A percentile compares a stretch with the other conserved stretches of the same genome.
These are phyloP conservation scores for Chrysanthemum lavandulifolium DNA, from an alignment of 129 eudicot genomes.

Conservation along the genomic window DNA sequence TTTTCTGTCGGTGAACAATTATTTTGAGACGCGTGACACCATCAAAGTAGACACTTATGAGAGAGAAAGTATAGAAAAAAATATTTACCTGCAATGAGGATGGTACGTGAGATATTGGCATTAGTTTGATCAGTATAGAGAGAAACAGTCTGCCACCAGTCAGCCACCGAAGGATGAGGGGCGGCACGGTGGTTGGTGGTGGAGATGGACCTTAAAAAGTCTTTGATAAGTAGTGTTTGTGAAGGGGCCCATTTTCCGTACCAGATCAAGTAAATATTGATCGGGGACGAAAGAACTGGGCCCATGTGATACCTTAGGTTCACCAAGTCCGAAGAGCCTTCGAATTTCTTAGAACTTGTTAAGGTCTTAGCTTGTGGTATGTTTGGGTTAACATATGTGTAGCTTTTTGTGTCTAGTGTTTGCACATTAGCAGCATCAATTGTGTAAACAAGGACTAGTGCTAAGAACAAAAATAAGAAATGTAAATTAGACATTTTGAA, in stretches of 20 bases:
- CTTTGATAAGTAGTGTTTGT: slow-evolving; percentile 40
- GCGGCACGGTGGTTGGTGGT: slow-evolving; percentile 31
- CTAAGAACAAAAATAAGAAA: no score
- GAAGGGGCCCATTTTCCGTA: slow-evolving; percentile 76
- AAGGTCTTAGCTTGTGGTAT: slow-evolving; percentile 45
- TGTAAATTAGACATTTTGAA: not conserved
- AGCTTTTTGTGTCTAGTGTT: slow-evolving; percentile 17
- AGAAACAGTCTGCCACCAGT: slow-evolving; percentile 36
- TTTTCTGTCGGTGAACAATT: no score
- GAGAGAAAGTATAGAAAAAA: no score
- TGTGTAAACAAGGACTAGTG: not conserved
- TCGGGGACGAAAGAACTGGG: slow-evolving; percentile 85
- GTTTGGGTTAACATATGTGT: slow-evolving; percentile 46
- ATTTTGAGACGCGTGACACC: no score
- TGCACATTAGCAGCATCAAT: not conserved
- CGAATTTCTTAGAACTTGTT: slow-evolving; percentile 60
- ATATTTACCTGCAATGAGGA: slow-evolving; percentile 44
- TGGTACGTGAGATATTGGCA: slow-evolving; percentile 25
- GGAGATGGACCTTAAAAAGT: slow-evolving; percentile 38
- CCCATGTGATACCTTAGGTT: slow-evolving; percentile 92
- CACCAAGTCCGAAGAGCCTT: slow-evolving; percentile 83
- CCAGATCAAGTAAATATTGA: slow-evolving; percentile 82
- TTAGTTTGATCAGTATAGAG: slow-evolving; percentile 32
- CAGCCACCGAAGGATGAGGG: slow-evolving; percentile 29
- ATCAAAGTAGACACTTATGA: no score